These are phyloP conservation scores for Limnomonas spitsbergensis DNA, from an alignment of 139 green algal species.

Conservation along the genomic window DNA sequence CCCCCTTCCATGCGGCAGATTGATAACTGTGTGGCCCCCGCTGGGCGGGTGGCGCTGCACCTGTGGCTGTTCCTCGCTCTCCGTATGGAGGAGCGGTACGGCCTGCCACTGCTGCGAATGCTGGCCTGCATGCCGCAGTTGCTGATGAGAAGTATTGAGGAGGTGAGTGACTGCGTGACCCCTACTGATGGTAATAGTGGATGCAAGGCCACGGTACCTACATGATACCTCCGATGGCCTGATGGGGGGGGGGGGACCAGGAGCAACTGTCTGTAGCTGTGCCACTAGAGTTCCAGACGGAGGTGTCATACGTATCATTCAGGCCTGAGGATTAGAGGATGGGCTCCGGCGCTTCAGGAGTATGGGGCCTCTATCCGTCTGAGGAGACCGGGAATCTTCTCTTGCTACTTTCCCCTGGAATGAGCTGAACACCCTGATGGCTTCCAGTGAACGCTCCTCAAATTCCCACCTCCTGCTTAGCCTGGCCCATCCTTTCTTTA, in stretches of 20 bases:
- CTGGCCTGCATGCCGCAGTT: neutral
- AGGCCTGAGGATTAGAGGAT: neutral
- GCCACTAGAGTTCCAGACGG: too few species aligned
- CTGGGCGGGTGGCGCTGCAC: neutral
- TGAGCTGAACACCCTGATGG: neutral
- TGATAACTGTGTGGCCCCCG: neutral
- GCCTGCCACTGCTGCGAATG: neutral
- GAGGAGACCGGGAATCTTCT: neutral
- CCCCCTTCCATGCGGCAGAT: too few species aligned
- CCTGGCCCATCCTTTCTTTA: neutral
- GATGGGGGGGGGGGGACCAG: neutral
- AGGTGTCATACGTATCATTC: too few species aligned
- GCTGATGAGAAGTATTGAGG: neutral
- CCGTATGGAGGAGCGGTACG: neutral
- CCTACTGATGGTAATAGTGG: too few species aligned
- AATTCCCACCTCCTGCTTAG: too few species aligned
- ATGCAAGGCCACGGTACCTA: too few species aligned
- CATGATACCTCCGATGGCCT: too few species aligned
- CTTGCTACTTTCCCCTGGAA: neutral
- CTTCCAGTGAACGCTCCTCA: neutral
- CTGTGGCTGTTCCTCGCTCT: neutral
- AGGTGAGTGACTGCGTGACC: too few species aligned
- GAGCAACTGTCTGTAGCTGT: too few species aligned
- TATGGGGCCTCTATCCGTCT: neutral
- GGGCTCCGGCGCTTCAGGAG: neutral